These are phyloP conservation scores for Cladochytrium replicatum DNA, from an alignment of 192 early-diverging fungal species.

Conservation along the genomic window DNA sequence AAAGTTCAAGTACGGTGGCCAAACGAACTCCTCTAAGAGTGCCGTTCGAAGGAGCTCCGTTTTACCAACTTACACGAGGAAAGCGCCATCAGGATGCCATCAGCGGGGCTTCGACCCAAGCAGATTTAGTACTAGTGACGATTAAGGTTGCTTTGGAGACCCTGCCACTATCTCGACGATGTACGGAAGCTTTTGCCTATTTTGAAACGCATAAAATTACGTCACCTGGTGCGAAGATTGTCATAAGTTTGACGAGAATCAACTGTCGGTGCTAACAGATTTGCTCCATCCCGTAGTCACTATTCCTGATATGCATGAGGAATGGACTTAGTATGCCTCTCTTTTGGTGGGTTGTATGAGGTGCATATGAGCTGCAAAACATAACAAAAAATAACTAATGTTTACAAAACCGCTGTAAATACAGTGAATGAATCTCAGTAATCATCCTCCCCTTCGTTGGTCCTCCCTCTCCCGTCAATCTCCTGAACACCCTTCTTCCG, in stretches of 20 bases:
- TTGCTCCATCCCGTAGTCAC: slow-evolving; percentile 51
- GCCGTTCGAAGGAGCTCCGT: slow-evolving; percentile 3
- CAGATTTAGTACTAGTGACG: slow-evolving; percentile 62
- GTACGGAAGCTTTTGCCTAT: slow-evolving; percentile 83
- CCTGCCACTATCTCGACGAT: slow-evolving; percentile 69
- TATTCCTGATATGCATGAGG: slow-evolving; percentile 42
- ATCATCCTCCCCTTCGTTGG: no score
- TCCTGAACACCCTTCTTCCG: no score
- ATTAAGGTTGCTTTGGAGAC: slow-evolving; percentile 67
- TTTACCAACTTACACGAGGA: slow-evolving; percentile 5
- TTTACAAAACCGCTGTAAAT: no score
- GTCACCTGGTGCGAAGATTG: slow-evolving; percentile 91
- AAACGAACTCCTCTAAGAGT: slow-evolving; percentile 57
- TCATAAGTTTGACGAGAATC: slow-evolving; percentile 60
- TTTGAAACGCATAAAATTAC: slow-evolving; percentile 86
- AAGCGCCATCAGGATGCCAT: not conserved
- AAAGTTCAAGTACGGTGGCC: slow-evolving; percentile 45
- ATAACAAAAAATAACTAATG: no score
- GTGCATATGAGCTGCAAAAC: no score
- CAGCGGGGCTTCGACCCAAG: no score
- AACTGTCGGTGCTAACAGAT: slow-evolving; percentile 73
- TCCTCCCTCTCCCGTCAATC: no score
- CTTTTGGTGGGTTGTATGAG: no score
- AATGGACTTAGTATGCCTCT: no score
- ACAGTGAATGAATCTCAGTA: no score